These are phyloP conservation scores for Boletales sp. DNA, from an alignment of 768 basidiomycete species.

Conservation along the genomic window DNA sequence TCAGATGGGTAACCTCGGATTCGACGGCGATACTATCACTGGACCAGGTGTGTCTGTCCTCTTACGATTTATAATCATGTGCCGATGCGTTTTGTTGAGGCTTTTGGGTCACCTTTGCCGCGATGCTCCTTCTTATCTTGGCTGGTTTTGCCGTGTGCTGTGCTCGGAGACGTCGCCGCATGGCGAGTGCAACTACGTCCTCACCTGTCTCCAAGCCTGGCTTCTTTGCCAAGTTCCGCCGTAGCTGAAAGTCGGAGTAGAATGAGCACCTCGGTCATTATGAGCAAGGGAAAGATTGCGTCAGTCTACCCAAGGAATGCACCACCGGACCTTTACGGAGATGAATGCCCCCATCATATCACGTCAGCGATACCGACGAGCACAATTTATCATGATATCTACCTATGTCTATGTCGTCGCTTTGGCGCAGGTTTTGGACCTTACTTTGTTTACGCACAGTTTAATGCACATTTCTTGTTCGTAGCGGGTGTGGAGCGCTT, in stretches of 20 bases:
- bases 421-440: neutral
- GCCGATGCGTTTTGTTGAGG: slow-evolving; percentile 35
- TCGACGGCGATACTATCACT: slow-evolving; percentile 45
- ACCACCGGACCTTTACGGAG: neutral
- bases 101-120: slow-evolving; percentile 73
- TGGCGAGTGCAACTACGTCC: slow-evolving; percentile 35
- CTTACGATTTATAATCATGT: neutral
- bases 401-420: neutral
- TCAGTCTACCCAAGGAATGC: neutral
- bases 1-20: slow-evolving; percentile 48
- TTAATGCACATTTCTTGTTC: slow-evolving; percentile 9
- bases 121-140: slow-evolving; percentile 59
- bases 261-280: no score
- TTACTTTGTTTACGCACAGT: neutral
- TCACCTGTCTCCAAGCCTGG: slow-evolving; percentile 18
- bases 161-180: slow-evolving; percentile 56
- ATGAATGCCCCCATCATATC: slow-evolving; percentile 1
- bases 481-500: neutral
- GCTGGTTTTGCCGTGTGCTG: slow-evolving; percentile 71
- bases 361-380: neutral
- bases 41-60: slow-evolving; percentile 52
- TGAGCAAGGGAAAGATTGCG: no score
- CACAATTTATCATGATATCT: slow-evolving; percentile 11
- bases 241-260: slow-evolving; percentile 20
- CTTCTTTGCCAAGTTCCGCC: slow-evolving; percentile 39